Conservation (phyloP, 2,329 filamentous ascomycete species). For the Neoascochyta sp. region DNA sequence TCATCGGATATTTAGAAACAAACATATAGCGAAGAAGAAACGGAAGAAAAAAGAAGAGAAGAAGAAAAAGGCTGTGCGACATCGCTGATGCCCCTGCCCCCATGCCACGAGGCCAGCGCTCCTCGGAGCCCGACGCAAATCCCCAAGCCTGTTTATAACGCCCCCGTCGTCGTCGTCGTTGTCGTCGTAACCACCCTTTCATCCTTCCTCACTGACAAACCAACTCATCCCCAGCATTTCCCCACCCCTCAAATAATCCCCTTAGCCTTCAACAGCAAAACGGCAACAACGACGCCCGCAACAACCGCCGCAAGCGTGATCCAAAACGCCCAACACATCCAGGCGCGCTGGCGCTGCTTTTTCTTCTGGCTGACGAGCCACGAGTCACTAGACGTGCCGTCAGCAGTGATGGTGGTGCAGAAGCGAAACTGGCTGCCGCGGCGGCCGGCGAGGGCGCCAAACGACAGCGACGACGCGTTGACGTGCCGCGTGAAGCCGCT, state of each 20-base stretch:
- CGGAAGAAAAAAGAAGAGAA: constrained; percentile 1
- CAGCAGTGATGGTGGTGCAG: constrained; percentile 29
- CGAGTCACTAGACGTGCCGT: constrained; percentile 10
- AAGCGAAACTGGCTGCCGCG: constrained; percentile 28
- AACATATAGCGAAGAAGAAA: neutral
- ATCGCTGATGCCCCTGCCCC: constrained; percentile 1
- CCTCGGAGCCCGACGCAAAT: too few species aligned
- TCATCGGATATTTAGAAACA: constrained; percentile 7
- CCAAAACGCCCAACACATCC: constrained; percentile 51
- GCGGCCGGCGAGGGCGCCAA: constrained; percentile 22
- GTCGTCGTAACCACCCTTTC: too few species aligned
- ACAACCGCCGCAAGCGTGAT: constrained; percentile 44
- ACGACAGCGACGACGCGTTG: constrained; percentile 18
- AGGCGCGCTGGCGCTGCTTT: constrained; percentile 48
- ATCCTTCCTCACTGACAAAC: neutral
- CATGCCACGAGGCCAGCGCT: too few species aligned
- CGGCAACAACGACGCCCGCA: constrained; percentile 43
- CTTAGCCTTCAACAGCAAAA: constrained; percentile 43
- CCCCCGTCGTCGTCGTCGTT: too few species aligned
- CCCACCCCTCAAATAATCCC: constrained; percentile 21
- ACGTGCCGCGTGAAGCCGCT: constrained; percentile 8
- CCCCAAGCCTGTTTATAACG: too few species aligned
- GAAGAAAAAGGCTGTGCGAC: neutral
- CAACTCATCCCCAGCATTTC: neutral
- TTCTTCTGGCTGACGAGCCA: constrained; percentile 53